A percentile compares a stretch with the other conserved stretches of the same genome.
Evolutionary conservation across 2,329 filamentous ascomycete genomes (phyloP).

Genomic region (Huntiella savannae): DNA sequence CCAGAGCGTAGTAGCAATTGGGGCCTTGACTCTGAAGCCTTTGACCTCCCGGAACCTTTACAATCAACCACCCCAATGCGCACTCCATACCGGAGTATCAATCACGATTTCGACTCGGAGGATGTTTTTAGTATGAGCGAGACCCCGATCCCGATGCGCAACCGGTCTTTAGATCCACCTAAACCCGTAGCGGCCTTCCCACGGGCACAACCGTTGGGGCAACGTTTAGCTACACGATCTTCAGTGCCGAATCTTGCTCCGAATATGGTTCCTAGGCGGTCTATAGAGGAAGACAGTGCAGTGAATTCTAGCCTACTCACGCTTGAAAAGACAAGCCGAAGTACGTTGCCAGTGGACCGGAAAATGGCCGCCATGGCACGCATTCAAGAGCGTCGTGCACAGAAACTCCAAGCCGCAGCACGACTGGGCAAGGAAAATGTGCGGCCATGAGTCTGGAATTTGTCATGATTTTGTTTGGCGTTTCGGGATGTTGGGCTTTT

Average conservation of each 20-base stretch:
- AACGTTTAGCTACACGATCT: background rate
- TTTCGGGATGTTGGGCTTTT: background rate
- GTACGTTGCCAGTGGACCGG: slow-evolving; percentile 28
- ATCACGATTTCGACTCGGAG: too few relatives aligned
- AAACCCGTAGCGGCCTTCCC: background rate
- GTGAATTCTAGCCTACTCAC: slow-evolving; percentile 17
- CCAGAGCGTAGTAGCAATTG: too few relatives aligned
- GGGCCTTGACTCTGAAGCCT: too few relatives aligned
- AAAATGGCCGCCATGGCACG: slow-evolving; percentile 34
- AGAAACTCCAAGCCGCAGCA: slow-evolving; percentile 23
- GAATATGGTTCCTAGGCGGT: background rate
- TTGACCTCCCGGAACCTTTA: too few relatives aligned
- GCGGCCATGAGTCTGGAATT: slow-evolving; percentile 17
- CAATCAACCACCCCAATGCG: too few relatives aligned
- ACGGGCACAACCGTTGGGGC: background rate
- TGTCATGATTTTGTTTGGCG: slow-evolving; percentile 3
- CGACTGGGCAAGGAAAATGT: slow-evolving; percentile 32
- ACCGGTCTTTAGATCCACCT: background rate
- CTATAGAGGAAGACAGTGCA: slow-evolving; percentile 13
- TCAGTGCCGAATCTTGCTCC: too few relatives aligned
- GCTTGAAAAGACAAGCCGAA: slow-evolving; percentile 23
- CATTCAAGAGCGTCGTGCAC: slow-evolving; percentile 33
- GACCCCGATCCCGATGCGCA: too few relatives aligned
- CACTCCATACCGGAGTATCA: too few relatives aligned
- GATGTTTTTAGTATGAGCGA: too few relatives aligned